Evolutionary conservation across 2,329 filamentous ascomycete genomes (phyloP), one percentile per base, ranked within the genome.

Genomic region (Neocucurbitaria cava): DNA sequence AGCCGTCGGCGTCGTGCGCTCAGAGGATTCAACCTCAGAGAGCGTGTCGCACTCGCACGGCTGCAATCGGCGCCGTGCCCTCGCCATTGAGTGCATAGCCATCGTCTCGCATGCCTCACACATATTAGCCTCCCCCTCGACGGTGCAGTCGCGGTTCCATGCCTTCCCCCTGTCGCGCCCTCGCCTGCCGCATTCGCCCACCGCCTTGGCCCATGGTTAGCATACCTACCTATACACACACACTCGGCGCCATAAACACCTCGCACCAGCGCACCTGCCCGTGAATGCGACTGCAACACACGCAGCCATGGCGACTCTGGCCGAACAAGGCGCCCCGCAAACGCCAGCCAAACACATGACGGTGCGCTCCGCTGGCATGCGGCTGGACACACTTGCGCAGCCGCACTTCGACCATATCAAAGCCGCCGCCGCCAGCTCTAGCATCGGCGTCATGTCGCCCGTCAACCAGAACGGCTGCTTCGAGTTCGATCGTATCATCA

Each of bases 401-500:
- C 65, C 68, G 21, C 71, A 62, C 36, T 35, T 66, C 52, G 64
- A 69, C 54, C 52, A 45, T 61, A 36, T 52, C 56, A 68, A 64
- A 44, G 52, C 59, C 13, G 51, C 59, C 13, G 51, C 58, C 13
- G 52, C 59, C 47, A 63, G 59, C 39, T 54, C 60, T 43, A 23
- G 80, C 79, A 23, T 89, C 39, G 87, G 90, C 61, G 82, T 87
- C 15, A 87, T 92, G 70, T 95, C 91, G 26, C 91, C 92, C 4
- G 92, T 98, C 61, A 96, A 94, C 72, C 89, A 96, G 76, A 93
- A 96, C 76, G 95, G 95, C 59, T 95, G 92, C 76, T 99, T 96
- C 75, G 93, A 95, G 70, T 96, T 96, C 70, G 95, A 99, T 76
- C 89, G 92, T 46, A 91, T 98, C 50, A 85, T 98, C 75, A 98